Percentiles rank a stretch among this genome's conserved stretches.
phyloP scores from a whole-genome alignment of 1,284 basidiomycete genomes.

The Cryptococcus sp. region DNA sequence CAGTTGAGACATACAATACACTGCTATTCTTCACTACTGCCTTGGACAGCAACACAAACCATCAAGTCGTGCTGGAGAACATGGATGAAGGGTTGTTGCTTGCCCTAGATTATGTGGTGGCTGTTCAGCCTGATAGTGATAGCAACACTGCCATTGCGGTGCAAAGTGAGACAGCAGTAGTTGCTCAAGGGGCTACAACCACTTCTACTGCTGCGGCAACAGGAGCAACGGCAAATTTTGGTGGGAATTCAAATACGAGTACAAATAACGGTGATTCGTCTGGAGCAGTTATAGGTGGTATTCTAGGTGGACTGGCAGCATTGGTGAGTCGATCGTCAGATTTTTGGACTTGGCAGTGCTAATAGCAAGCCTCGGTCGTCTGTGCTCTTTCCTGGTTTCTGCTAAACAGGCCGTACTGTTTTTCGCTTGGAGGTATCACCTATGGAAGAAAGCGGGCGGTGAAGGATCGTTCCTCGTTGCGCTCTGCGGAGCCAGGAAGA shows the following conservation, averaged over 20 bases:
- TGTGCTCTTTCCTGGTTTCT: too few relatives aligned
- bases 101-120: conserved; percentile 36
- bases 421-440: conserved; percentile 22
- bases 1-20: conserved; percentile 26
- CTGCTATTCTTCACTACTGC: conserved; percentile 30
- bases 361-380: too few relatives aligned
- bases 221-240: conserved; percentile 13
- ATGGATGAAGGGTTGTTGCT: conserved; percentile 25
- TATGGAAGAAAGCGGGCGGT: conserved; percentile 31
- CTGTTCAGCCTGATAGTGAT: conserved; percentile 11
- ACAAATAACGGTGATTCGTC: conserved; percentile 6
- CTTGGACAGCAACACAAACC: conserved; percentile 8
- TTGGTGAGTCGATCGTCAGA: conserved; percentile 17
- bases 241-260: not conserved
- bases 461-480: conserved; percentile 24
- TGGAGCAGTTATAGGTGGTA: conserved; percentile 28
- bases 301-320: conserved; percentile 26
- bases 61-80: conserved; percentile 28
- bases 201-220: conserved; percentile 3
- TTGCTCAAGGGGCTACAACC: not conserved
- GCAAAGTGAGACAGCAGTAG: conserved; percentile 3
- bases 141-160: conserved; percentile 5
- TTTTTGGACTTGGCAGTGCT: too few relatives aligned
- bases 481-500: conserved; percentile 20
- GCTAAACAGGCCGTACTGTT: conserved; percentile 23